Percentiles rank a stretch among this genome's conserved stretches.
phyloP scores from a whole-genome alignment of 371 early-diverging fungal genomes.

The Haplosporangium sp. region DNA sequence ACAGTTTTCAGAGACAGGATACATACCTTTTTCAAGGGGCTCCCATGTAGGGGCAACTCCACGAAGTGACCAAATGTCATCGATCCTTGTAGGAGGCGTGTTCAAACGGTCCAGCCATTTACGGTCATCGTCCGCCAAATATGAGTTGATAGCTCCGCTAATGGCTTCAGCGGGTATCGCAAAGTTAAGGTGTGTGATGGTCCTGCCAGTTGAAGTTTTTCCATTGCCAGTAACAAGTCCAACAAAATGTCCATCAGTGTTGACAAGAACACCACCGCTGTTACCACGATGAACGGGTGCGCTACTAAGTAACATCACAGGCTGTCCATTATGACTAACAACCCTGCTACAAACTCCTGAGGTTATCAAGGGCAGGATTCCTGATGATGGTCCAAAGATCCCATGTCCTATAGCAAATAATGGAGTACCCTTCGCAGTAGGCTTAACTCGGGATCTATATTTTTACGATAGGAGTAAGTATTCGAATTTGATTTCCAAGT shows the following conservation, averaged over 20 bases:
- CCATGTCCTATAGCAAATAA: slow-evolving; percentile 57
- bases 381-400: slow-evolving; percentile 53
- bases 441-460: slow-evolving; percentile 26
- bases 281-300: slow-evolving; percentile 56
- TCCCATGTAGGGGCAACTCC: slow-evolving; percentile 47
- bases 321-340: slow-evolving; percentile 17
- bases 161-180: slow-evolving; percentile 53
- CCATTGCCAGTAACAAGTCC: slow-evolving; percentile 56
- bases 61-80: slow-evolving; percentile 52
- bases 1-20: no score
- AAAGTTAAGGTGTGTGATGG: slow-evolving; percentile 55
- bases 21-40: slow-evolving; percentile 47
- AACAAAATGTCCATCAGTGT: slow-evolving; percentile 38
- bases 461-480: background rate
- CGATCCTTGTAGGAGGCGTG: slow-evolving; percentile 30
- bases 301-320: slow-evolving; percentile 51
- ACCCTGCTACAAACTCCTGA: slow-evolving; percentile 53
- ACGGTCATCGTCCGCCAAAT: slow-evolving; percentile 60
- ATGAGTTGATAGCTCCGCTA: slow-evolving; percentile 40
- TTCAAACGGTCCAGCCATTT: slow-evolving; percentile 48
- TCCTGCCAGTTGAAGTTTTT: slow-evolving; percentile 53
- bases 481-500: background rate
- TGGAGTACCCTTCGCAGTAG: slow-evolving; percentile 39
- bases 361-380: slow-evolving; percentile 50
- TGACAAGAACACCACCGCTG: slow-evolving; percentile 55